Evolutionary conservation across 805 yeast species (phyloP), one percentile per base, ranked within the genome.

Genomic region (Lachancea mirantina): DNA sequence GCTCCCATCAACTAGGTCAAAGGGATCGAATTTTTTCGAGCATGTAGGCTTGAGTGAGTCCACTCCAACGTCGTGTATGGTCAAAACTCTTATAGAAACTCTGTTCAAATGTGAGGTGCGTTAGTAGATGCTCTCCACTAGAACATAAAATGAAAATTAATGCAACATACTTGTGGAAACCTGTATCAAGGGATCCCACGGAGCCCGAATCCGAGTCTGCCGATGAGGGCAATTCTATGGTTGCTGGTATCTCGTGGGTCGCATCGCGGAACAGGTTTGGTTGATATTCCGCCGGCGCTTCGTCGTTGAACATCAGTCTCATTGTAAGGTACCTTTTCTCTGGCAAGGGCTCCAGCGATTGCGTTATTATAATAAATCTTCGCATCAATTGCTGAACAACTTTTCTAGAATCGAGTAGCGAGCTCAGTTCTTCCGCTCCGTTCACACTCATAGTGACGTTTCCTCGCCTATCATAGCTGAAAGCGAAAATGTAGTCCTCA

Each of bases 281-380:
- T 43, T 74, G 76, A 41, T 69, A 74, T 20, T 61, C 51, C 1
- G 34, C 30, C 2, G 78, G 76, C 22, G 72, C 65, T 3, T 30
- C 36, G 3, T 71, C 72, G 38, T 70, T 72, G 42, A 66, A 74
- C 38, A 70, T 32, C 30, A 76, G 50, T 37, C 73, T 61, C 64
- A 75, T 62, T 1, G 70, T 58, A 23, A 75, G 45, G 32, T 43
- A 69, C 34, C 73, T 65, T 24, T 65, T 58, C 1, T 55, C 50
- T 1, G 80, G 79, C 16, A 74, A 45, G 1, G 71, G 66, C 11
- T 71, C 67, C n/a, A 75, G 53, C 0, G 68, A 57, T 47, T 76
- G 82, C 0, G 79, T 72, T 4, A 68, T 49, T 1, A 72, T 57
- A 14, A 76, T 70, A 32, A 76, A 65, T 32, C 72, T 56, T 45